phyloP scores from a whole-genome alignment of 331 rosid genomes.

The Arachis monticola region DNA sequence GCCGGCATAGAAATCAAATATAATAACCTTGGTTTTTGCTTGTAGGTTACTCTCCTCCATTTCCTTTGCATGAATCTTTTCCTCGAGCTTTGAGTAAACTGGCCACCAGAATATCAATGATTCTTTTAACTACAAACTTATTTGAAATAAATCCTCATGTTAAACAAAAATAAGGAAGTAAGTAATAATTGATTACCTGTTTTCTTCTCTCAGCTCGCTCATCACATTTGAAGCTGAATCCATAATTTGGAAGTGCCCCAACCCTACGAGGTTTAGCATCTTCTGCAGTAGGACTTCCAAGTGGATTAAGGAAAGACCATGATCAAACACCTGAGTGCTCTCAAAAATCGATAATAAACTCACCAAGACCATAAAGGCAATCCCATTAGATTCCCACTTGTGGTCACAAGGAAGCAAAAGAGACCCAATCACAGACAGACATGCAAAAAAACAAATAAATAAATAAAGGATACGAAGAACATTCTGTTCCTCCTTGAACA shows the following conservation, averaged over 20 bases:
- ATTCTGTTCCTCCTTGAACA: conserved; percentile 67
- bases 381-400: conserved; percentile 25
- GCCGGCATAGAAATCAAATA: conserved; percentile 35
- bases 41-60: conserved; percentile 80
- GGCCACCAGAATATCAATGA: conserved; percentile 45
- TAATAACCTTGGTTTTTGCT: conserved; percentile 88
- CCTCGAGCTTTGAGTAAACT: conserved; percentile 98
- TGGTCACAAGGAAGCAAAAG: conserved; percentile 20
- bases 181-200: conserved; percentile 58
- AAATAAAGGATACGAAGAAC: conserved; percentile 77
- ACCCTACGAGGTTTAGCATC: conserved; percentile 63
- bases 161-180: conserved; percentile 26
- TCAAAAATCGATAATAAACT: conserved; percentile 17
- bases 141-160: conserved; percentile 31
- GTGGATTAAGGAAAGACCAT: conserved; percentile 58
- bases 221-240: conserved; percentile 93
- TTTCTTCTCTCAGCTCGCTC: conserved; percentile 95
- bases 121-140: conserved; percentile 9
- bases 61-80: conserved; percentile 98
- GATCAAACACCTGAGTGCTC: not conserved
- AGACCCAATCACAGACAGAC: not conserved
- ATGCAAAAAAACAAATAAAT: not conserved
- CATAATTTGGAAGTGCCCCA: conserved; percentile 89
- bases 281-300: conserved; percentile 68
- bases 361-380: conserved; percentile 1